Conservation (phyloP, 495 filamentous ascomycete genomes). For the Xylaria telfairii region DNA sequence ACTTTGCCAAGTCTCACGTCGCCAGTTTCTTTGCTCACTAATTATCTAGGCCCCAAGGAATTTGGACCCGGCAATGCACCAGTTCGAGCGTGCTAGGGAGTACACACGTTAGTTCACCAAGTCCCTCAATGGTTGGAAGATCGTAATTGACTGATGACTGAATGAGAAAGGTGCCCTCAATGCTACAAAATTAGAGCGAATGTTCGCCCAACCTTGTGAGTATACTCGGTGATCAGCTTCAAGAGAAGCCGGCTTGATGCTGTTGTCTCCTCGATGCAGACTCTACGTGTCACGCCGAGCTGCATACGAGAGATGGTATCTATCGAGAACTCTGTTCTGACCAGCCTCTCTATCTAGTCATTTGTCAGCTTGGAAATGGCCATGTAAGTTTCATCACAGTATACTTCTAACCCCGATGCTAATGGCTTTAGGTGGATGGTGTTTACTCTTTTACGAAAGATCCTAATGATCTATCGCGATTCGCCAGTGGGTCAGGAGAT, state of each 20-base stretch:
- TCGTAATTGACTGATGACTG: not conserved
- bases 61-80: conserved; percentile 89
- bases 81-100: conserved; percentile 92
- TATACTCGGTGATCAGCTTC: not conserved
- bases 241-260: not conserved
- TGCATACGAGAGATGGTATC: not conserved
- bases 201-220: conserved; percentile 85
- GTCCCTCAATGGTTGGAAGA: not conserved
- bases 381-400: conserved; percentile 55
- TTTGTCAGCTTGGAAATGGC: conserved; percentile 84
- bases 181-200: conserved; percentile 91
- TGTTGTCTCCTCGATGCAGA: not conserved
- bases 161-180: conserved; percentile 51
- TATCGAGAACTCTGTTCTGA: not conserved
- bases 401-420: not conserved
- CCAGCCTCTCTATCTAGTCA: conserved; percentile 44
- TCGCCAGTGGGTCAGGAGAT: conserved; percentile 28
- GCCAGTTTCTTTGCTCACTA: conserved; percentile 24
- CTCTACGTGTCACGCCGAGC: not conserved
- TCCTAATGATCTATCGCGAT: conserved; percentile 60
- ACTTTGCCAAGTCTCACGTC: not conserved
- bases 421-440: conserved; percentile 66
- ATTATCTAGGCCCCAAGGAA: conserved; percentile 68
- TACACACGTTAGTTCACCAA: conserved; percentile 75
- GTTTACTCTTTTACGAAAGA: conserved; percentile 80